Percentiles rank a stretch among this genome's conserved stretches.
phyloP scores from a whole-genome alignment of 305 asterid species.

The Salvia sclarea region DNA sequence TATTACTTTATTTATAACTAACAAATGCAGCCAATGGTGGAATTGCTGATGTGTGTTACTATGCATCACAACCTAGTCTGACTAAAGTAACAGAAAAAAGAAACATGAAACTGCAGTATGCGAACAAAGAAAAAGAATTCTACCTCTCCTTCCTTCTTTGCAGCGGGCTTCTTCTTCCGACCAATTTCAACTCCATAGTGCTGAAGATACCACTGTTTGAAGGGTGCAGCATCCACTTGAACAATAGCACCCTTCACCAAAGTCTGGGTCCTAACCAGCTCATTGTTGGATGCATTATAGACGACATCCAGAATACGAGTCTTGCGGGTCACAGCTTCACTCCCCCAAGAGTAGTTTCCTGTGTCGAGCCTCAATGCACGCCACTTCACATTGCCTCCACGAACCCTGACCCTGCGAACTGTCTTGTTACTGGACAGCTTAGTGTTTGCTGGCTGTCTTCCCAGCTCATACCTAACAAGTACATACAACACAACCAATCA shows the following conservation, averaged over 20 bases:
- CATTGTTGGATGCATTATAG: slow-evolving; percentile 42
- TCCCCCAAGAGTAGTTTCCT: slow-evolving; percentile 79
- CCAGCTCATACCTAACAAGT: slow-evolving; percentile 66
- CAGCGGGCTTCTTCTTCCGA: slow-evolving; percentile 64
- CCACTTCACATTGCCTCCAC: slow-evolving; percentile 89
- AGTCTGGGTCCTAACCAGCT: slow-evolving; percentile 77
- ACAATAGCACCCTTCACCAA: slow-evolving; percentile 74
- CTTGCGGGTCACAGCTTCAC: slow-evolving; percentile 79
- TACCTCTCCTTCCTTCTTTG: slow-evolving; percentile 71
- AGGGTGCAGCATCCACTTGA: slow-evolving; percentile 85
- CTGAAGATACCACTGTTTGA: slow-evolving; percentile 80
- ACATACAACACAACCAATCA: not conserved
- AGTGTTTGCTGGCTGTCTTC: slow-evolving; percentile 75
- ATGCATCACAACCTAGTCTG: too few species aligned
- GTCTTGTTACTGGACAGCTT: slow-evolving; percentile 74
- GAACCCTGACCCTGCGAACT: slow-evolving; percentile 68
- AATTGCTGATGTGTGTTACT: not conserved
- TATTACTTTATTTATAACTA: not conserved
- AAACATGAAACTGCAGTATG: not conserved
- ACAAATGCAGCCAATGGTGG: not conserved
- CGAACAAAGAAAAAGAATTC: not conserved
- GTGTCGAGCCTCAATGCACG: slow-evolving; percentile 77
- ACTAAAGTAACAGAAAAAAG: not conserved
- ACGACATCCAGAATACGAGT: slow-evolving; percentile 69
- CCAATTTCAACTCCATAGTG: slow-evolving; percentile 81